These are phyloP conservation scores for Aspergillus alliaceus DNA, from an alignment of 2,329 filamentous ascomycete species.

Conservation along the genomic window DNA sequence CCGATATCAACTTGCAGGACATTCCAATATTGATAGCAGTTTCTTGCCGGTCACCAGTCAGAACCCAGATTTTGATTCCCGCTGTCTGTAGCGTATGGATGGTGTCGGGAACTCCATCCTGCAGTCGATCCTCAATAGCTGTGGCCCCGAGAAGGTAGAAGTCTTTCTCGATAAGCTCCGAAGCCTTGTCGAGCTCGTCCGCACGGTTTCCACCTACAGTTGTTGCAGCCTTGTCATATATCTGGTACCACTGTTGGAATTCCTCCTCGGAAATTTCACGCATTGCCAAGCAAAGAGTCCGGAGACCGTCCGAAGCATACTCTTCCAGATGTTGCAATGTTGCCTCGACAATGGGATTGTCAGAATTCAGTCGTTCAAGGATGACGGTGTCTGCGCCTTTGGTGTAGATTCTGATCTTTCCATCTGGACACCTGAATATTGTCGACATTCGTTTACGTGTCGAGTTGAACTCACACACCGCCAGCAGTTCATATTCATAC, in stretches of 20 bases:
- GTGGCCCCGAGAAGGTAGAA: conserved; percentile 90
- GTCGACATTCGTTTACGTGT: conserved; percentile 97
- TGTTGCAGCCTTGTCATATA: conserved; percentile 84
- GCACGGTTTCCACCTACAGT: conserved; percentile 90
- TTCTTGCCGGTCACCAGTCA: conserved; percentile 96
- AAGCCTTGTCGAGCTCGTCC: conserved; percentile 94
- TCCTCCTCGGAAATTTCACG: conserved; percentile 88
- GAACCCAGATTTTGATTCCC: conserved; percentile 97
- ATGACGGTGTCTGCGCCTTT: conserved; percentile 99
- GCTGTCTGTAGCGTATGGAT: conserved; percentile 96
- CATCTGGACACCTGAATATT: conserved; percentile 94
- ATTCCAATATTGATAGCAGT: conserved; percentile 99
- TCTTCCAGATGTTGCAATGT: conserved; percentile 96
- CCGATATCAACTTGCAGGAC: conserved; percentile 97
- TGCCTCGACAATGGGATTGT: conserved; percentile 84
- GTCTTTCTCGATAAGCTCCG: conserved; percentile 91
- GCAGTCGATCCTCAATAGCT: conserved; percentile 93
- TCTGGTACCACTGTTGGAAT: conserved; percentile 79
- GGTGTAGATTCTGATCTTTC: conserved; percentile 88
- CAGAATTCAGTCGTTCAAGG: conserved; percentile 78
- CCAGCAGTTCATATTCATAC: conserved; percentile 83
- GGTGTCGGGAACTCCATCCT: conserved; percentile 96
- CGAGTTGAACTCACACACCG: conserved; percentile 99
- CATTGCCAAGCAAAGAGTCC: conserved; percentile 92
- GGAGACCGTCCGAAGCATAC: conserved; percentile 92